A percentile compares a stretch with the other conserved stretches of the same genome.
phyloP scores from a whole-genome alignment of 208 protist species.

The Balamuthia mandrillaris region DNA sequence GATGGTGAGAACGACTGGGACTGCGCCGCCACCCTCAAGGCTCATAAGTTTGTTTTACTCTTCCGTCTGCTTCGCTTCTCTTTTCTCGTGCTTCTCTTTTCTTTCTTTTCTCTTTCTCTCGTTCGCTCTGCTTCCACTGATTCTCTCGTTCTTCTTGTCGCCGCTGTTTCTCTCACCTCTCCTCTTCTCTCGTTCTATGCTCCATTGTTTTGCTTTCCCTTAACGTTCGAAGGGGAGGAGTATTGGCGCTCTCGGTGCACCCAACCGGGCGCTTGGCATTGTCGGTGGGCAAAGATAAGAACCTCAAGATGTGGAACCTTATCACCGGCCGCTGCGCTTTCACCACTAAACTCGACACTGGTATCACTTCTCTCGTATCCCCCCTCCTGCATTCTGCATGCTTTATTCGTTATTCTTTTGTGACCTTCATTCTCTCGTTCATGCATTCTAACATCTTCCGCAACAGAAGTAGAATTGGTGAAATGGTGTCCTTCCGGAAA shows the following conservation, averaged over 20 bases:
- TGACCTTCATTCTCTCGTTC: background rate
- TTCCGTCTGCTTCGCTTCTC: background rate
- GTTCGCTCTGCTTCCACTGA: no score
- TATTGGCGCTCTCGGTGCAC: slow-evolving; percentile 1
- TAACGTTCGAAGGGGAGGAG: background rate
- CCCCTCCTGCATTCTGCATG: background rate
- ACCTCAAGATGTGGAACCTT: slow-evolving; percentile 17
- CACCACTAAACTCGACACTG: background rate
- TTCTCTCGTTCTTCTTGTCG: no score
- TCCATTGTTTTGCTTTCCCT: no score
- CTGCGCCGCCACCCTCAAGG: background rate
- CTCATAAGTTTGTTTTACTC: background rate
- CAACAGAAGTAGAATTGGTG: background rate
- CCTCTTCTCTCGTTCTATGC: no score
- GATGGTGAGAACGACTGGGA: background rate
- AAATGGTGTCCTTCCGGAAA: background rate
- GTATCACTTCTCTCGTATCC: background rate
- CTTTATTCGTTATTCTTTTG: background rate
- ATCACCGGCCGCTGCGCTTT: background rate
- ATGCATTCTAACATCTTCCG: no score
- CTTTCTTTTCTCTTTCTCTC: background rate
- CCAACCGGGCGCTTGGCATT: background rate
- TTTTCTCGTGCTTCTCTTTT: background rate
- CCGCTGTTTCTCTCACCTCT: no score
- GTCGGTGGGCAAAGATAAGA: slow-evolving; percentile 20